phyloP scores from a whole-genome alignment of 805 yeast genomes.

The Teunomyces gatunensis region DNA sequence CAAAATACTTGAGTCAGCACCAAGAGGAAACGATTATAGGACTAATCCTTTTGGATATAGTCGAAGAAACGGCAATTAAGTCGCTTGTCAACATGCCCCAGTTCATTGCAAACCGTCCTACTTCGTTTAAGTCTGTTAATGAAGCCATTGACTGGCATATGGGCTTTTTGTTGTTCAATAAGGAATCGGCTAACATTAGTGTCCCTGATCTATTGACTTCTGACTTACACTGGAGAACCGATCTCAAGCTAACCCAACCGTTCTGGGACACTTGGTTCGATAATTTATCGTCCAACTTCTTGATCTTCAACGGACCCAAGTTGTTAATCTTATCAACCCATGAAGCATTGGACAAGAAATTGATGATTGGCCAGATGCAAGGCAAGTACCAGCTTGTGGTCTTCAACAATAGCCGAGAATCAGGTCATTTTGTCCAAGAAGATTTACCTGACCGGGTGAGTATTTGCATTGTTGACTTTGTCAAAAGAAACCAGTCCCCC shows the following conservation, averaged over 20 bases:
- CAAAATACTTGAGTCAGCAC: conserved; percentile 43
- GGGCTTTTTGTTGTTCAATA: conserved; percentile 50
- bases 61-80: conserved; percentile 84
- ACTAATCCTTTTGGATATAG: conserved; percentile 80
- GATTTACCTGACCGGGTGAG: conserved; percentile 76
- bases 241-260: conserved; percentile 56
- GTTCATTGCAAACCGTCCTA: conserved; percentile 69
- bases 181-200: conserved; percentile 66
- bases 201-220: conserved; percentile 63
- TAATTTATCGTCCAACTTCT: conserved; percentile 55
- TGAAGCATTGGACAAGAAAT: conserved; percentile 78
- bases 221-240: conserved; percentile 57
- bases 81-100: conserved; percentile 65
- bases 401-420: conserved; percentile 47
- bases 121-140: conserved; percentile 46
- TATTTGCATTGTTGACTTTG: conserved; percentile 48
- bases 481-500: conserved; percentile 43
- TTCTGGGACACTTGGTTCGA: conserved; percentile 86
- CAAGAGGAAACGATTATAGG: conserved; percentile 50
- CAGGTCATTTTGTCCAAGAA: conserved; percentile 96
- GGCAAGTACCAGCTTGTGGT: conserved; percentile 91
- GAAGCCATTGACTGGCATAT: conserved; percentile 84
- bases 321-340: conserved; percentile 82
- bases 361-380: conserved; percentile 97
- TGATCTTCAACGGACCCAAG: conserved; percentile 48